These are phyloP conservation scores for Sequoia sempervirens DNA, from an alignment of 75 land plant genomes.

Conservation along the genomic window DNA sequence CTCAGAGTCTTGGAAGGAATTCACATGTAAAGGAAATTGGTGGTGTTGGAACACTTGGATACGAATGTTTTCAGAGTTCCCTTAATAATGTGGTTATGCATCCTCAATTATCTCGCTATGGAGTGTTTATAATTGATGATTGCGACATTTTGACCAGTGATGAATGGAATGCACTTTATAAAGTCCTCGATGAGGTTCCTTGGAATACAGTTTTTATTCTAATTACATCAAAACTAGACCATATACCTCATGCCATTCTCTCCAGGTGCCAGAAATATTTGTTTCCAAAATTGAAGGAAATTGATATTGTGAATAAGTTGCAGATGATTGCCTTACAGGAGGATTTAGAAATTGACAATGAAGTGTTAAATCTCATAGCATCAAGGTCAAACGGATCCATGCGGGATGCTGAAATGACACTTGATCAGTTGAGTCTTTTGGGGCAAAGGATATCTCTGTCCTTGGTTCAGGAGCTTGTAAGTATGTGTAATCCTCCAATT, in stretches of 20 bases:
- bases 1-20: conserved; percentile 48
- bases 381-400: conserved; percentile 83
- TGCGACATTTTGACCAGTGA: conserved; percentile 69
- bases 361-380: conserved; percentile 77
- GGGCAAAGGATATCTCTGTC: conserved; percentile 69
- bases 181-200: conserved; percentile 77
- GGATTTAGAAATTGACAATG: conserved; percentile 66
- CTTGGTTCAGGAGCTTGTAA: conserved; percentile 88
- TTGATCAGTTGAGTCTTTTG: conserved; percentile 93
- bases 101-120: conserved; percentile 36
- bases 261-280: conserved; percentile 91
- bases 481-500: conserved; percentile 19
- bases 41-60: conserved; percentile 39
- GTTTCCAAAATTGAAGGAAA: conserved; percentile 82
- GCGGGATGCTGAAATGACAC: conserved; percentile 91
- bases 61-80: conserved; percentile 46
- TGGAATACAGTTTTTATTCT: conserved; percentile 76
- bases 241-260: conserved; percentile 67
- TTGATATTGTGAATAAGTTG: conserved; percentile 66
- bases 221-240: conserved; percentile 60
- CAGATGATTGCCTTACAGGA: conserved; percentile 68
- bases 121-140: conserved; percentile 79
- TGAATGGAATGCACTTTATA: conserved; percentile 75
- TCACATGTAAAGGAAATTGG: conserved; percentile 62
- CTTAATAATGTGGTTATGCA: conserved; percentile 31